phyloP scores from a whole-genome alignment of 75 land plant species.

The Sequoiadendron giganteum region DNA sequence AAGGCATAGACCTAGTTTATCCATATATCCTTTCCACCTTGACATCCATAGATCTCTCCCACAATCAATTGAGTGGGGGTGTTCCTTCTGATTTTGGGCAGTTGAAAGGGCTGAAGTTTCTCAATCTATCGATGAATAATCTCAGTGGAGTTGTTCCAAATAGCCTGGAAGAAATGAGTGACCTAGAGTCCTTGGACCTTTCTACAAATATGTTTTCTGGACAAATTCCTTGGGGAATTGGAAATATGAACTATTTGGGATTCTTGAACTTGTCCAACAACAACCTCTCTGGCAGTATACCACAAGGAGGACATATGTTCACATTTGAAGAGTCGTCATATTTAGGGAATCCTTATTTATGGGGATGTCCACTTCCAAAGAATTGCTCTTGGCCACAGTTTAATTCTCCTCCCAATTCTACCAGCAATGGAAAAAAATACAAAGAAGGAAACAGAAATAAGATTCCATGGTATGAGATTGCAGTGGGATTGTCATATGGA shows the following conservation, averaged over 20 bases:
- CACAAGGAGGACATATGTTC: background rate
- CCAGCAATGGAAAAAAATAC: background rate
- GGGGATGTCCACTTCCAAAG: background rate
- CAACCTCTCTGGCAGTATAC: constrained; percentile 25
- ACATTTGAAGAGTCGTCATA: background rate
- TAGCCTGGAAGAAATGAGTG: background rate
- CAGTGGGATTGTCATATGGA: background rate
- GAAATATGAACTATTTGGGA: constrained; percentile 9
- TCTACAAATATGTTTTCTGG: constrained; percentile 16
- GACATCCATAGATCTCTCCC: background rate
- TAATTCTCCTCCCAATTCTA: background rate
- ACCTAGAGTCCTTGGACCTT: background rate
- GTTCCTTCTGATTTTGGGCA: background rate
- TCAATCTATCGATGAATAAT: background rate
- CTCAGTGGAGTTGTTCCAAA: background rate
- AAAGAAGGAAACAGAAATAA: background rate
- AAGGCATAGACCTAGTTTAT: background rate
- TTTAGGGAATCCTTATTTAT: background rate
- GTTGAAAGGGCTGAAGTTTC: background rate
- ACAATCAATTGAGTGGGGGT: background rate
- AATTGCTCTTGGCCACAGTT: constrained; percentile 1
- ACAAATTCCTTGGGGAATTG: constrained; percentile 24
- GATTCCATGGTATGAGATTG: background rate
- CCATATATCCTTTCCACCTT: background rate
- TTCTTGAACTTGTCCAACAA: constrained; percentile 27